phyloP scores from a whole-genome alignment of 1,284 basidiomycete genomes.

The Ustilago cynodontis region DNA sequence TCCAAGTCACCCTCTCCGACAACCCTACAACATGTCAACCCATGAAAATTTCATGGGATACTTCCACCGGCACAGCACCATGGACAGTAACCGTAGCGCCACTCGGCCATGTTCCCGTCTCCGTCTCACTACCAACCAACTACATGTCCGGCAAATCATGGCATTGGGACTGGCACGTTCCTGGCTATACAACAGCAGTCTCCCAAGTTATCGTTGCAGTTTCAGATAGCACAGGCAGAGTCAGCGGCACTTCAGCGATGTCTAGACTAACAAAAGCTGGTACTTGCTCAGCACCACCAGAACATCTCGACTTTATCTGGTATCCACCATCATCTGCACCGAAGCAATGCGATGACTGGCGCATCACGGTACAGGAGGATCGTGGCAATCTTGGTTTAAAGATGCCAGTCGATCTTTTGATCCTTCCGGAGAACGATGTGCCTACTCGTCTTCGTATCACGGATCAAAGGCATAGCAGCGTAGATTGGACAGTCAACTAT shows the following conservation, averaged over 20 bases:
- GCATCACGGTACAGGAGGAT: slow-evolving; percentile 45
- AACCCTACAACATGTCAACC: slow-evolving; percentile 41
- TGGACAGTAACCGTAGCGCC: slow-evolving; percentile 52
- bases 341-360: slow-evolving; percentile 46
- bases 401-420: slow-evolving; percentile 44
- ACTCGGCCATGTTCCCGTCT: slow-evolving; percentile 38
- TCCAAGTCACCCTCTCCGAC: slow-evolving; percentile 34
- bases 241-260: slow-evolving; percentile 32
- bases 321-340: slow-evolving; percentile 32
- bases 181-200: slow-evolving; percentile 22
- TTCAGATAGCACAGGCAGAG: slow-evolving; percentile 39
- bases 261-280: slow-evolving; percentile 18
- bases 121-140: slow-evolving; percentile 33
- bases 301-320: slow-evolving; percentile 52
- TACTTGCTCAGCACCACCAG: slow-evolving; percentile 35
- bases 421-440: slow-evolving; percentile 40
- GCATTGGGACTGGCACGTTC: slow-evolving; percentile 44
- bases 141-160: slow-evolving; percentile 36
- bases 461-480: slow-evolving; percentile 9
- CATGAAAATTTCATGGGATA: slow-evolving; percentile 40
- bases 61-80: slow-evolving; percentile 40
- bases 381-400: slow-evolving; percentile 37
- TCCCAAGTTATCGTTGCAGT: slow-evolving; percentile 45
- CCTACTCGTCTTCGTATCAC: slow-evolving; percentile 33
- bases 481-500: slow-evolving; percentile 52